Evolutionary conservation across 306 rosid genomes (phyloP), one percentile per base, ranked within the genome.

Genomic region (Castanea crenata): DNA sequence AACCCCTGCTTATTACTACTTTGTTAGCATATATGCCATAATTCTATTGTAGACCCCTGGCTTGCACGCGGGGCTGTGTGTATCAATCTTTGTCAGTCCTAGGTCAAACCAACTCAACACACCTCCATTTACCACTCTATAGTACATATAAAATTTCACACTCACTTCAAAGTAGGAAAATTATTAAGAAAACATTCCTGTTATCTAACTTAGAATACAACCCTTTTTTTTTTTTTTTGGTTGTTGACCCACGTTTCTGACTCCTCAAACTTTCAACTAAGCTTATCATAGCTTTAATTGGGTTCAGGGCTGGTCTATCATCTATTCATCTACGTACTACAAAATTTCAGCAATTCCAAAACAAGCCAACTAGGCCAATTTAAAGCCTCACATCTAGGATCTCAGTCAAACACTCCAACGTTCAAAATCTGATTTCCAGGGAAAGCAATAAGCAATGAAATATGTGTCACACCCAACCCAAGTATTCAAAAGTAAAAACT

Each of bases 41-140:
- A 58, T 64, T 35, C 18, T 35, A 59, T 21, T 31, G 13, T 76
- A 71, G 55, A 32, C 41, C 73, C 41, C 1, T 55, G 25, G 74
- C 73, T 46, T 76, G 76, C 84, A 76, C 21, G 76, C 79, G 73
- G 73, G 79, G 19, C 61, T 5, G 27, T 5, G 25, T 38, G 56
- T 19, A 54, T n/a, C 76, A 19, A 49, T 75, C 67, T 71, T 62
- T 71, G 29, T 52, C 38, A 14, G 74, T 56, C 58, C 79, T 25
- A 38, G 64, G 65, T 78, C 51, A 32, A 82, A 57, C 71, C 49
- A 55, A 55, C 32, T 12, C n/a, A 38, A 38, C 3, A 65, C 58
- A 41, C 31, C 41, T 54, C 31, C 67, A 61, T 61, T 27, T 49
- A 49, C 54, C 16, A 3, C 14, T 12, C 54, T 12, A 49, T 49